These are phyloP conservation scores for Ophiostoma angusticollis DNA, from an alignment of 2,329 filamentous ascomycete species.

Conservation along the genomic window DNA sequence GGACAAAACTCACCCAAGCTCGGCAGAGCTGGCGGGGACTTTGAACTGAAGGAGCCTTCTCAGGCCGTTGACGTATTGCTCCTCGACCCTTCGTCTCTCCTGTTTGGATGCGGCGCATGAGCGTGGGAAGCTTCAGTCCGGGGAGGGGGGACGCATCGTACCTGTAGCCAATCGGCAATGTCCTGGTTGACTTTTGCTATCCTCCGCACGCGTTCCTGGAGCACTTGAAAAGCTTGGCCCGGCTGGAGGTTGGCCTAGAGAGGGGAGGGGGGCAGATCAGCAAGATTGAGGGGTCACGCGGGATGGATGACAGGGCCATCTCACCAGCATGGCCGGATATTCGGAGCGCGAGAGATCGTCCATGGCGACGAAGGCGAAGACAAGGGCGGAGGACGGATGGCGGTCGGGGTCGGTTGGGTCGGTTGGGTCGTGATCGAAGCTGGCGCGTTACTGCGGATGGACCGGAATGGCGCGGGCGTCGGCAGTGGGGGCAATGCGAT, in stretches of 20 bases:
- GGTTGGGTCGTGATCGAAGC: too few species aligned
- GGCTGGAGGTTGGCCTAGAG: slow-evolving; percentile 67
- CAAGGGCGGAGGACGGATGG: background rate
- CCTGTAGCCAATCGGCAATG: slow-evolving; percentile 94
- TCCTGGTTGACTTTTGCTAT: slow-evolving; percentile 78
- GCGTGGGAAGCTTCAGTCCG: background rate
- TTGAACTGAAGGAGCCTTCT: slow-evolving; percentile 67
- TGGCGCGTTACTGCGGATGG: too few species aligned
- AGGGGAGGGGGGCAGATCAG: slow-evolving; percentile 6
- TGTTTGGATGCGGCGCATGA: slow-evolving; percentile 24
- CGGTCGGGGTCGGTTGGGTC: background rate
- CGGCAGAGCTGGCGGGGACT: slow-evolving; percentile 60
- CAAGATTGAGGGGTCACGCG: background rate
- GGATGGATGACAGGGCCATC: slow-evolving; percentile 10
- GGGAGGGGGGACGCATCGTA: slow-evolving; percentile 30
- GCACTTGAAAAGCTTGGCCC: slow-evolving; percentile 62
- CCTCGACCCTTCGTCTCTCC: slow-evolving; percentile 89
- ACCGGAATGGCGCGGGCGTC: too few species aligned
- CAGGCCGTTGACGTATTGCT: slow-evolving; percentile 71
- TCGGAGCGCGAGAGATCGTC: slow-evolving; percentile 72
- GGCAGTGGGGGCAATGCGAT: too few species aligned
- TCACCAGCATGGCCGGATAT: slow-evolving; percentile 90
- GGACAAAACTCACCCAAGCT: slow-evolving; percentile 61
- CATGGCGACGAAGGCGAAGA: too few species aligned
- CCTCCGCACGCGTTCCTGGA: slow-evolving; percentile 78